These are phyloP conservation scores for Eucalyptus fibrosa DNA, from an alignment of 345 rosid genomes.

Conservation along the genomic window DNA sequence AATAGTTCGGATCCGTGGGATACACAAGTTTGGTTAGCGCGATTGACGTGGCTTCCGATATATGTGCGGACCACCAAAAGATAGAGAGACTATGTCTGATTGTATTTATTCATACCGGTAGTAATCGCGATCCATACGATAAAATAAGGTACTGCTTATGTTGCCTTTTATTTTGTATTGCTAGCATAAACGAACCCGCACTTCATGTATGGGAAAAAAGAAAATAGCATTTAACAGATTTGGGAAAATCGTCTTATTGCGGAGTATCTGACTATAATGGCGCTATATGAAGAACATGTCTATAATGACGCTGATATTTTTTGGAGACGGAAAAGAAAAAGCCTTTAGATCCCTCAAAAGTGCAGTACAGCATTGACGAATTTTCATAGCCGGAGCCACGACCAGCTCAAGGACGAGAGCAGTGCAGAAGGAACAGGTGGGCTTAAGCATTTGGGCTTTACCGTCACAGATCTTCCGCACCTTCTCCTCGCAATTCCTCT, in stretches of 20 bases:
- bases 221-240: too few relatives aligned
- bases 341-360: neutral
- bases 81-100: neutral
- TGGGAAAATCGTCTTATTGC: neutral
- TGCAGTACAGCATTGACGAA: neutral
- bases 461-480: neutral
- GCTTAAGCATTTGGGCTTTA: neutral
- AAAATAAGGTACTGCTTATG: accelerated
- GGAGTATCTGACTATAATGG: neutral
- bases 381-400: neutral
- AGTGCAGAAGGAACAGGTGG: neutral
- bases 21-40: too few relatives aligned
- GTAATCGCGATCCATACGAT: too few relatives aligned
- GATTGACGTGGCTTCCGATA: accelerated
- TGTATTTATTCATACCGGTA: accelerated
- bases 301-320: neutral
- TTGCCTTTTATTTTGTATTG: too few relatives aligned
- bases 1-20: too few relatives aligned
- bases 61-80: accelerated
- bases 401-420: neutral
- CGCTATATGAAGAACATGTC: neutral
- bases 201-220: neutral
- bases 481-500: neutral
- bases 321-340: neutral
- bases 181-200: neutral